phyloP scores from a whole-genome alignment of 1,284 basidiomycete genomes.

The Apiotrichum gracile region DNA sequence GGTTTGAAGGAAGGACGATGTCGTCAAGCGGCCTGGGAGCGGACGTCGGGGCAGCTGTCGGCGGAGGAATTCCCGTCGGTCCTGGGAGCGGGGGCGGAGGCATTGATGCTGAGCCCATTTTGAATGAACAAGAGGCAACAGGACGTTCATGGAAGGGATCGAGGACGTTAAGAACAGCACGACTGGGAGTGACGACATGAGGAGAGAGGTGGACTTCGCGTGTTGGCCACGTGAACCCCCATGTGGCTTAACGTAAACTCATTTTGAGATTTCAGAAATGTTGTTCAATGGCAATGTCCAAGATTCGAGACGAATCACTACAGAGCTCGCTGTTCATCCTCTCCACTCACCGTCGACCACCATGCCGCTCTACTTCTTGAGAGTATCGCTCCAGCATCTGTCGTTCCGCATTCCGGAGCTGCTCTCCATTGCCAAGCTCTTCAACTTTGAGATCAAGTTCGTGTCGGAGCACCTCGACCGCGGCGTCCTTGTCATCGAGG shows the following conservation, averaged over 20 bases:
- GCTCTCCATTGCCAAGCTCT: conserved; percentile 39
- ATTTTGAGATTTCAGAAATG: neutral
- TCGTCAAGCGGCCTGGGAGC: neutral
- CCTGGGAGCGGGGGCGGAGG: conserved; percentile 1
- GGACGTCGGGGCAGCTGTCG: neutral
- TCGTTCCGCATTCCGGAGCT: conserved; percentile 79
- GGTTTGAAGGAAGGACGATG: conserved; percentile 21
- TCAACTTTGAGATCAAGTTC: conserved; percentile 36
- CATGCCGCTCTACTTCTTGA: conserved; percentile 58
- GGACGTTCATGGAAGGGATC: neutral
- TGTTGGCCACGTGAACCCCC: neutral
- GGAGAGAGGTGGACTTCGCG: neutral
- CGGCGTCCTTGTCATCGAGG: conserved; percentile 64
- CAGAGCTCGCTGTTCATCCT: neutral
- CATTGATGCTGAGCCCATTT: neutral
- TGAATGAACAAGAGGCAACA: neutral
- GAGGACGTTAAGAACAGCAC: neutral
- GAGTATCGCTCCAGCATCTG: conserved; percentile 71
- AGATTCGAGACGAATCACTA: no score
- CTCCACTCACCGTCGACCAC: neutral
- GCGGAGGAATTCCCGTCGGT: neutral
- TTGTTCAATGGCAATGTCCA: neutral
- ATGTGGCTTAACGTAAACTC: no score
- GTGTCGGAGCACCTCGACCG: conserved; percentile 30
- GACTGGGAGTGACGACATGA: neutral